Evolutionary conservation across 2,329 filamentous ascomycete species (phyloP).

Genomic region (Alternaria sp.): DNA sequence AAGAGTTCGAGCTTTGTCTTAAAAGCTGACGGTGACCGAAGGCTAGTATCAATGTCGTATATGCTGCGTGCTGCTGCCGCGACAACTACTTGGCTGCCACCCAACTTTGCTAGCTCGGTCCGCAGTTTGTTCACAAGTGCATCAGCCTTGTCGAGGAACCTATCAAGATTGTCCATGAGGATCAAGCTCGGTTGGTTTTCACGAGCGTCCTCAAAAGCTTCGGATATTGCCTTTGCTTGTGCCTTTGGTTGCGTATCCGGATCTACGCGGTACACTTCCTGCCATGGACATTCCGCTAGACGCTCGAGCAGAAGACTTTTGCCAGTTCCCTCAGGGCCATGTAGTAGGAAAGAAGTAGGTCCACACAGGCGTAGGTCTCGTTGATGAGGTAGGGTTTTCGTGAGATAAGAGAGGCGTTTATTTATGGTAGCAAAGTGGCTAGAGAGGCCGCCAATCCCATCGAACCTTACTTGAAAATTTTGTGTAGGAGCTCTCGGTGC

Average conservation of each 20-base stretch:
- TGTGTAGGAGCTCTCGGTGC: slow-evolving; percentile 18
- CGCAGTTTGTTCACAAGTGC: slow-evolving; percentile 34
- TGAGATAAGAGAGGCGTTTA: slow-evolving; percentile 62
- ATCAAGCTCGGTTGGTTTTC: slow-evolving; percentile 78
- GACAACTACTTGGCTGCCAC: slow-evolving; percentile 70
- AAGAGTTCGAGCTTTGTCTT: slow-evolving; percentile 75
- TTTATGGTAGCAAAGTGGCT: slow-evolving; percentile 73
- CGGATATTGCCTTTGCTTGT: slow-evolving; percentile 66
- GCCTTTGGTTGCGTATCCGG: slow-evolving; percentile 56
- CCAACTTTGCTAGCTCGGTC: slow-evolving; percentile 60
- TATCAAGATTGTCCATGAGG: slow-evolving; percentile 79
- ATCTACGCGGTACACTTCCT: slow-evolving; percentile 70
- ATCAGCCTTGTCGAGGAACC: slow-evolving; percentile 58
- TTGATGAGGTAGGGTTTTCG: slow-evolving; percentile 21
- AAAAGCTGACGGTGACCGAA: slow-evolving; percentile 74
- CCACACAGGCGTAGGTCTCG: slow-evolving; percentile 42
- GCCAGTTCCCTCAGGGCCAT: slow-evolving; percentile 85
- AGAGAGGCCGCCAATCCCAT: slow-evolving; percentile 73
- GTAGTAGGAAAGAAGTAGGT: slow-evolving; percentile 72
- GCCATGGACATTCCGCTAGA: slow-evolving; percentile 73
- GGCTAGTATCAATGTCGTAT: slow-evolving; percentile 73
- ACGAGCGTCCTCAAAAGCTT: slow-evolving; percentile 74
- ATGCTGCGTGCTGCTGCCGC: slow-evolving; percentile 78
- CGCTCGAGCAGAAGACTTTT: slow-evolving; percentile 79
- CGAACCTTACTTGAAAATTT: slow-evolving; percentile 45